Base-by-base conservation (phyloP, 768 basidiomycete species). In the Cyathus striatus region DNA sequence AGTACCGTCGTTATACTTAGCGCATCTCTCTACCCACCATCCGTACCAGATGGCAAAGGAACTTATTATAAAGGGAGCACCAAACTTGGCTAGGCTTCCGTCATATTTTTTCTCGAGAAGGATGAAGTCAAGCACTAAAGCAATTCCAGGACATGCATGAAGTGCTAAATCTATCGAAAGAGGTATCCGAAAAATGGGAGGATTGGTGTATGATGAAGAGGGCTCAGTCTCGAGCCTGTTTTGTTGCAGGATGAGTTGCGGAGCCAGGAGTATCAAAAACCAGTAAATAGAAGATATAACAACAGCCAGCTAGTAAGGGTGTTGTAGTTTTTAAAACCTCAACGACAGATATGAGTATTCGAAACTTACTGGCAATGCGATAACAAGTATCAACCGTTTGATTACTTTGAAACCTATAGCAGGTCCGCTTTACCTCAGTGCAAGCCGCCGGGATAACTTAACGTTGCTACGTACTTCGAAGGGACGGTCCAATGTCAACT, bases 11-110 rank as follows among this genome's bases (percentile, higher is more conserved):
- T 87, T 89, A 57, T 65, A 71, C 5, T 54, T 61, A 0, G 80
- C 80, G 47, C 79, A 83, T 49, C 78, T 75, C 51, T 92, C 90
- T 2, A 79, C 77, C 72, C 84, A 88, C 7, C 56, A 59, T 0
- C 65, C 63, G 49, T 92, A 92, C 64, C 75, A 72, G 6, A 62
- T 6, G 5, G 68, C 59, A 44, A 55, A 69, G 2, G 51, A 30
- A 10, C 51, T 37, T 5, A 59, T 49, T 24, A 65, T 44, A 16
- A 60, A 10, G 6, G 70, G 65, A 0, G 64, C 68, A 24, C 48
- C 49, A 10, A 56, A 49, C 5, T 42, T 47, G 6, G 60, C 51
- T 17, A 59, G 56, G 1, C 48, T 58, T n/a, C 46, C 50, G 13
- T 48, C 52, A 54, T 81, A 90, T 46, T 71, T 81, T 22, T 52